phyloP scores from a whole-genome alignment of 192 early-diverging fungal genomes.

The Haplosporangium gracile region DNA sequence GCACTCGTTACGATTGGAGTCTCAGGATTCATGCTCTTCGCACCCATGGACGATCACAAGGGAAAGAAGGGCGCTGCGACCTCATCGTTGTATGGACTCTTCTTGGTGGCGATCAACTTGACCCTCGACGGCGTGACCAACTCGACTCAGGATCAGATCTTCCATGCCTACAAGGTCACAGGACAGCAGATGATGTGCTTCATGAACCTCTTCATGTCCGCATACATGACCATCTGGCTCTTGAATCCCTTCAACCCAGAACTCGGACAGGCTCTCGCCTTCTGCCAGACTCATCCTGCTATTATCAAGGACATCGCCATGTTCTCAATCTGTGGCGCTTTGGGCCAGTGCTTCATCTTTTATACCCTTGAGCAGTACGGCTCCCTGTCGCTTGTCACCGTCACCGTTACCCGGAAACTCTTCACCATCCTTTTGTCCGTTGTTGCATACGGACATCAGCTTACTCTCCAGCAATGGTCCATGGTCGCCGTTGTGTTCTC shows the following conservation, averaged over 20 bases:
- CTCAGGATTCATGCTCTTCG: conserved; percentile 93
- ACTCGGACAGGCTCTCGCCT: conserved; percentile 77
- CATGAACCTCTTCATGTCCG: conserved; percentile 91
- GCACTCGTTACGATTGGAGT: conserved; percentile 91
- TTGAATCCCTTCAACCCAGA: conserved; percentile 87
- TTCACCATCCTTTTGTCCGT: conserved; percentile 95
- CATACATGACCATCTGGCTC: conserved; percentile 81
- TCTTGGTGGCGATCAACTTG: conserved; percentile 87
- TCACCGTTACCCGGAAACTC: conserved; percentile 97
- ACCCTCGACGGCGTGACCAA: conserved; percentile 95
- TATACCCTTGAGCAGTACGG: conserved; percentile 94
- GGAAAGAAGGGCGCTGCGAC: conserved; percentile 61
- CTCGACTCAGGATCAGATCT: conserved; percentile 96
- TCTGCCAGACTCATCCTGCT: conserved; percentile 82
- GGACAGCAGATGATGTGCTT: conserved; percentile 98
- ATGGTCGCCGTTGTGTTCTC: conserved; percentile 90
- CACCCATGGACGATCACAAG: conserved; percentile 61
- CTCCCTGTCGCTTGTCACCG: conserved; percentile 89
- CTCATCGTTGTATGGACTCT: conserved; percentile 83
- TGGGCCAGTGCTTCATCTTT: conserved; percentile 99
- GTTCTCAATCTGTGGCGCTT: conserved; percentile 91
- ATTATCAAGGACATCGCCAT: conserved; percentile 87
- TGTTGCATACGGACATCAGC: conserved; percentile 85
- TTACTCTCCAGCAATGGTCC: conserved; percentile 87
- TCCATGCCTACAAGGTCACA: conserved; percentile 82